Conservation (phyloP, 2,329 filamentous ascomycete genomes). For the Sarocladium oryzae region DNA sequence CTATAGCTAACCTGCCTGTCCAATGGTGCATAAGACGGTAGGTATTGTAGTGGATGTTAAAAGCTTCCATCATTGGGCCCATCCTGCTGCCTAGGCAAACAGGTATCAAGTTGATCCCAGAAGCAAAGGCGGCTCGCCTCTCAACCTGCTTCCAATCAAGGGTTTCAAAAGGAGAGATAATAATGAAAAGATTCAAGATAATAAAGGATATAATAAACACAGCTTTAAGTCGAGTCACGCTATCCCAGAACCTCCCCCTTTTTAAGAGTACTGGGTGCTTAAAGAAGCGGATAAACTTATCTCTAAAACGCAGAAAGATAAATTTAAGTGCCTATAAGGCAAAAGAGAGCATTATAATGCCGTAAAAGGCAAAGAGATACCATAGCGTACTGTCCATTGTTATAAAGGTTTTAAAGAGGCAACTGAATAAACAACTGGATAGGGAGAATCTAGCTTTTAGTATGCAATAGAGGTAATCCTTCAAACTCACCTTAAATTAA, state of each 20-base stretch:
- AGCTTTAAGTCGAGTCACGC: not conserved
- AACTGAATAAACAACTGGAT: too few species aligned
- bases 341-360: not conserved
- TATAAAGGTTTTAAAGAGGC: too few species aligned
- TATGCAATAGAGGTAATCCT: too few species aligned
- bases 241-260: not conserved
- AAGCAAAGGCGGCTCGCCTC: not conserved
- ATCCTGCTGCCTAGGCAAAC: not conserved
- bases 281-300: not conserved
- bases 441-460: too few species aligned
- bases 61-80: not conserved
- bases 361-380: not conserved
- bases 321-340: not conserved
- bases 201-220: not conserved
- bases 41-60: slow-evolving; percentile 1
- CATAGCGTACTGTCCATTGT: slow-evolving; percentile 1
- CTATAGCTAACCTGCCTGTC: not conserved
- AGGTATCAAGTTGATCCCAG: slow-evolving; percentile 1
- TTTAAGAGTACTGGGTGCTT: not conserved
- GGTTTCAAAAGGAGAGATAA: not conserved
- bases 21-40: slow-evolving; percentile 1
- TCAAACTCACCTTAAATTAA: too few species aligned
- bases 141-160: not conserved
- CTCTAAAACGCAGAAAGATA: not conserved
- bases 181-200: not conserved